phyloP scores from a whole-genome alignment of 176 grass and related monocot species.

The Lolium perenne region DNA sequence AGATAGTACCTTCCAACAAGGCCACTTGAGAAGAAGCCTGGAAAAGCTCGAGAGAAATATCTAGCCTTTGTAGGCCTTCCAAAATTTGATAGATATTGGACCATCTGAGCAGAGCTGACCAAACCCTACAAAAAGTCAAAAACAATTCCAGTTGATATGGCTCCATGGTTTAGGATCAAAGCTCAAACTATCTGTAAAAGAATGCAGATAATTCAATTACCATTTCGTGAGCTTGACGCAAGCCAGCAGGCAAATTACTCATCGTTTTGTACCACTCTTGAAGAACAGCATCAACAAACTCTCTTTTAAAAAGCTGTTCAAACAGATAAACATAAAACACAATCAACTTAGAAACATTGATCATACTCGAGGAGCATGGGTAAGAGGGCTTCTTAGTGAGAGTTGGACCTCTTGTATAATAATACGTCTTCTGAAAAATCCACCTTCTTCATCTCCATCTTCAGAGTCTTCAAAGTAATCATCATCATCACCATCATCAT shows the following conservation, averaged over 20 bases:
- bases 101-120: conserved; percentile 77
- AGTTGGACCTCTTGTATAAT: conserved; percentile 61
- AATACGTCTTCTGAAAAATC: conserved; percentile 66
- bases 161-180: conserved; percentile 29
- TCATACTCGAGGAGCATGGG: not conserved
- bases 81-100: conserved; percentile 63
- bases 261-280: conserved; percentile 81
- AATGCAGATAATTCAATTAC: conserved; percentile 45
- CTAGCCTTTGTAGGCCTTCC: conserved; percentile 69
- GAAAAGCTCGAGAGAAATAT: conserved; percentile 67
- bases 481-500: conserved; percentile 77
- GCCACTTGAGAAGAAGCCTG: conserved; percentile 63
- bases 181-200: conserved; percentile 12
- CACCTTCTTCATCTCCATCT: conserved; percentile 66
- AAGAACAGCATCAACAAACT: conserved; percentile 83
- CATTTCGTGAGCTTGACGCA: conserved; percentile 84
- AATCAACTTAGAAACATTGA: conserved; percentile 20
- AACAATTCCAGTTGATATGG: conserved; percentile 1
- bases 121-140: conserved; percentile 49
- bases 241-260: conserved; percentile 64
- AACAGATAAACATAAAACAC: conserved; percentile 16
- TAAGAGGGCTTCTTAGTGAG: conserved; percentile 1
- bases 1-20: conserved; percentile 71
- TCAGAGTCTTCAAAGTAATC: conserved; percentile 81
- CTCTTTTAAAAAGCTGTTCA: conserved; percentile 68